These are phyloP conservation scores for Xerocomus brunneocitrinus DNA, from an alignment of 768 basidiomycete genomes.

Conservation along the genomic window DNA sequence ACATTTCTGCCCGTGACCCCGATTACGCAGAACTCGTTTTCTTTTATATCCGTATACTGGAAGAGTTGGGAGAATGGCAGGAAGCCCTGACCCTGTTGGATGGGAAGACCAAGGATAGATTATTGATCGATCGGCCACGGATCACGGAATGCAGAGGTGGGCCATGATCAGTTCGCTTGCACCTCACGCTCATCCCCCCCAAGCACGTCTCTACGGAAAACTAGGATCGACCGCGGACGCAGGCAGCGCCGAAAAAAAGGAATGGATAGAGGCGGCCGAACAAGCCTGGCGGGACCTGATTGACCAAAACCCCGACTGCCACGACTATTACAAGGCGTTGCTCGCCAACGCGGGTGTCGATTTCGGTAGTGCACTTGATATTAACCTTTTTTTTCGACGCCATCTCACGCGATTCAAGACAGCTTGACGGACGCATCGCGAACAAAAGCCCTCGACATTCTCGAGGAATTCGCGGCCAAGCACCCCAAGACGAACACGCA, in stretches of 20 bases:
- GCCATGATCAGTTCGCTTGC: not conserved
- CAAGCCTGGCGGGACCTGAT: constrained; percentile 78
- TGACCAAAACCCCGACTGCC: constrained; percentile 79
- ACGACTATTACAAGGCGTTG: constrained; percentile 75
- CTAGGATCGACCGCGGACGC: constrained; percentile 25
- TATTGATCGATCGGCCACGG: constrained; percentile 66
- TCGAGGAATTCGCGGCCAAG: constrained; percentile 57
- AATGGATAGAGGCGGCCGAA: constrained; percentile 63
- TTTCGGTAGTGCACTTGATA: constrained; percentile 45
- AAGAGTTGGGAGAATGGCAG: constrained; percentile 61
- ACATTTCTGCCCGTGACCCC: constrained; percentile 71
- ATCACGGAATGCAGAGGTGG: constrained; percentile 67
- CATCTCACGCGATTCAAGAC: constrained; percentile 28
- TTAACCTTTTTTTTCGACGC: not conserved
- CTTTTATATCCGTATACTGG: constrained; percentile 70
- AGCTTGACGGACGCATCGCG: constrained; percentile 47
- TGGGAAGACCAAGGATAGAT: constrained; percentile 52
- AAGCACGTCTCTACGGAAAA: constrained; percentile 77
- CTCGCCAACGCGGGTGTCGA: constrained; percentile 61
- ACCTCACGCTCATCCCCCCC: constrained; percentile 3
- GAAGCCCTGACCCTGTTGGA: constrained; percentile 65
- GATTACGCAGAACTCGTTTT: constrained; percentile 82
- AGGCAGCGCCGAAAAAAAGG: constrained; percentile 17
- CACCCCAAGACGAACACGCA: constrained; percentile 70
- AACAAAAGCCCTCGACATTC: constrained; percentile 47